phyloP scores from a whole-genome alignment of 2,329 filamentous ascomycete genomes.

The Penicillium sp. region DNA sequence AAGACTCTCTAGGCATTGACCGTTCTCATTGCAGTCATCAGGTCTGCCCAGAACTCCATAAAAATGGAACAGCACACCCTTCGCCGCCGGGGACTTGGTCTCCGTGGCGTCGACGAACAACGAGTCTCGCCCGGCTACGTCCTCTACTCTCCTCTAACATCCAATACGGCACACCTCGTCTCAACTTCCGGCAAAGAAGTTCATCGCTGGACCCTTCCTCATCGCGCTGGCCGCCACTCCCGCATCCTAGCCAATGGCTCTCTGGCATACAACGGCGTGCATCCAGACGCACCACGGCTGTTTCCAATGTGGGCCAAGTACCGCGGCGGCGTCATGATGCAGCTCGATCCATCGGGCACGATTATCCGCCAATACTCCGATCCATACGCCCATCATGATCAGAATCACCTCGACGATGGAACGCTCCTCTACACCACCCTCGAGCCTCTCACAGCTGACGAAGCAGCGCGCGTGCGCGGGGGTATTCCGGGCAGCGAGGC shows the following conservation, averaged over 20 bases:
- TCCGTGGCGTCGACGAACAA: constrained; percentile 42
- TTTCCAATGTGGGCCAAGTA: constrained; percentile 52
- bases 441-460: constrained; percentile 39
- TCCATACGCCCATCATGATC: constrained; percentile 49
- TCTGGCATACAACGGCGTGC: constrained; percentile 48
- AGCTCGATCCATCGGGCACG: constrained; percentile 42
- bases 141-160: constrained; percentile 47
- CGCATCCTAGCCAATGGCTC: constrained; percentile 49
- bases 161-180: constrained; percentile 42
- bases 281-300: constrained; percentile 38
- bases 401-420: constrained; percentile 49
- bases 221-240: constrained; percentile 46
- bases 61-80: constrained; percentile 49
- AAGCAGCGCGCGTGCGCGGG: constrained; percentile 41
- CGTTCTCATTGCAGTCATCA: background rate
- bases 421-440: constrained; percentile 47
- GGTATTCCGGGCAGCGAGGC: constrained; percentile 45
- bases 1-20: background rate
- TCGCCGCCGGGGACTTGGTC: constrained; percentile 44
- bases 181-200: constrained; percentile 46
- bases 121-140: constrained; percentile 45
- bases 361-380: constrained; percentile 45
- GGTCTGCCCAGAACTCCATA: background rate
- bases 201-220: constrained; percentile 47
- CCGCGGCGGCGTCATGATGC: constrained; percentile 48